Evolutionary conservation across 1,139 yeast genomes (phyloP), one percentile per base, ranked within the genome.

Genomic region (Blastobotrys arbuscula): DNA sequence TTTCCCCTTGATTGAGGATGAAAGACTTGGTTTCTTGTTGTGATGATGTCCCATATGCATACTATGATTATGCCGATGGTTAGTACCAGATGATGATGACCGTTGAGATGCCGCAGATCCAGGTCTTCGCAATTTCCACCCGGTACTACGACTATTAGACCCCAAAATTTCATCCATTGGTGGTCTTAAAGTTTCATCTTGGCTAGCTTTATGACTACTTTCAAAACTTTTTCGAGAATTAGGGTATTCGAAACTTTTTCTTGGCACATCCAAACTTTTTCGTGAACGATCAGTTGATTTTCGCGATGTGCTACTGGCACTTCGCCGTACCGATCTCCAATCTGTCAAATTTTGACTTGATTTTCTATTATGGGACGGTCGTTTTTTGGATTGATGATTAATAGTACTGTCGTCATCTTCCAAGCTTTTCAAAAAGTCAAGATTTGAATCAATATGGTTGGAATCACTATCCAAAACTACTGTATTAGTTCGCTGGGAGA

Each of bases 391-490:
- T 5, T 12, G 7, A 5, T 9, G 2, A 20, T 4, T 15, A 12
- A 12, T 26, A 20, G 19, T n/a, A 10, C 34, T 19, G 13, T 35
- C 41, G 8, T 47, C 50, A 28, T 64, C 64, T 36, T 74, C 72
- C 36, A 80, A 69, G 24, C 74, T 72, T 53, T 78, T 76, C 53
- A 86, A 67, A 60, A 84, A 86, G 48, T 82, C 86, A 42, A 78
- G 69, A 50, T 74, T 75, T 43, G 76, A 74, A 56, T 73, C 72
- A 44, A 71, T 70, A 48, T 68, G 69, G 44, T 64, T 63, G 28
- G 47, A 52, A 19, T 60, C 58, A 43, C 56, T 57, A 46, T 66
- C 68, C 48, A 68, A 52, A 1, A 66, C 59, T 4, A 67, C 63
- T n/a, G 66, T 66, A 33, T 60, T 63, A 38, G 63, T 54, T 26